Percentiles rank a stretch among this genome's conserved stretches.
Evolutionary conservation across 1,284 basidiomycete species (phyloP).

Genomic region (Rhodotorula glutinis): DNA sequence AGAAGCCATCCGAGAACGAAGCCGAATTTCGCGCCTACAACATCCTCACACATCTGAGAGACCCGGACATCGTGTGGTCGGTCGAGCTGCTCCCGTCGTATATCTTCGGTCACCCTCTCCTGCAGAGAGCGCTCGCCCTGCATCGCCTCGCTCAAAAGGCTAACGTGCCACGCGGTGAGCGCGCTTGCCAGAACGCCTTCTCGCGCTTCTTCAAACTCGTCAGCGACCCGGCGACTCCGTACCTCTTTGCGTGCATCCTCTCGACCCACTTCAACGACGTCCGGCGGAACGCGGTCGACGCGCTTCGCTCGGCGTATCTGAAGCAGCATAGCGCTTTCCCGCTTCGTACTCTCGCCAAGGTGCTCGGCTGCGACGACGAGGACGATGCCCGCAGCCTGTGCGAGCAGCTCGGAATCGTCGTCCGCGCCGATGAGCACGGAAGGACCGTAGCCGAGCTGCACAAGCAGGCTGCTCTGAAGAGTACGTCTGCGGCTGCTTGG

Average conservation of each 20-base stretch:
- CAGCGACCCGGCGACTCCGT: conserved; percentile 48
- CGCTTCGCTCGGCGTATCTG: conserved; percentile 53
- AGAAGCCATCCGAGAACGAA: conserved; percentile 68
- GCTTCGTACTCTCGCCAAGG: conserved; percentile 46
- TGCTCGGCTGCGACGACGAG: conserved; percentile 53
- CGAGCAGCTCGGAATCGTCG: conserved; percentile 46
- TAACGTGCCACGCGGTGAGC: conserved; percentile 58
- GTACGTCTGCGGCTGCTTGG: conserved; percentile 26
- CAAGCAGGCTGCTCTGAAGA: conserved; percentile 28
- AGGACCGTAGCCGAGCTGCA: conserved; percentile 34
- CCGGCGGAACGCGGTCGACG: conserved; percentile 54
- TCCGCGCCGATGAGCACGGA: conserved; percentile 26
- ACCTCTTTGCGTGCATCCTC: conserved; percentile 55
- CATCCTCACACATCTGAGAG: conserved; percentile 82
- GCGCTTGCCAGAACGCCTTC: conserved; percentile 58
- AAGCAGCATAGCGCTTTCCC: conserved; percentile 47
- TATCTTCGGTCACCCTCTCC: conserved; percentile 69
- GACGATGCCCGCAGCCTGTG: conserved; percentile 48
- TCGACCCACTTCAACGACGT: conserved; percentile 56
- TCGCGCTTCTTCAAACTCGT: conserved; percentile 56
- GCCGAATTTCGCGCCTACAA: conserved; percentile 96
- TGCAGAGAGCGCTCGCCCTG: conserved; percentile 76
- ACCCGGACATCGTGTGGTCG: conserved; percentile 68
- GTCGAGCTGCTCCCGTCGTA: conserved; percentile 66
- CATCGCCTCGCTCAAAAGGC: conserved; percentile 74